A percentile compares a stretch with the other conserved stretches of the same genome.
Conservation (phyloP, 2,329 filamentous ascomycete genomes). For the Didymella arachidicola region DNA sequence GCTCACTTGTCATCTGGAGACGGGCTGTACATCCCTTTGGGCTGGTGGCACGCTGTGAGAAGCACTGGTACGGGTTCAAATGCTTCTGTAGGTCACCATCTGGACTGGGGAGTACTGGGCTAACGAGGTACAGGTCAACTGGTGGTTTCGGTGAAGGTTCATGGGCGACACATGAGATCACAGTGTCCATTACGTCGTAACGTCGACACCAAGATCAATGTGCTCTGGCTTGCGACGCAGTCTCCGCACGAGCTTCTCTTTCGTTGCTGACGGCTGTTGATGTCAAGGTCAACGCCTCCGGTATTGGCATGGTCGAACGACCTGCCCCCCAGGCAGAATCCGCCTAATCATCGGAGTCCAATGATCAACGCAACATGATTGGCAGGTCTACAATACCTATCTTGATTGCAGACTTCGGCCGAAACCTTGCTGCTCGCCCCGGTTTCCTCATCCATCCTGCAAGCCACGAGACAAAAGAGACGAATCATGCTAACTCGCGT, state of each 20-base stretch:
- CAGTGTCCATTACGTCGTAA: neutral
- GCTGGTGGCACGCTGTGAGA: slow-evolving; percentile 87
- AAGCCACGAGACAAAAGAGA: neutral
- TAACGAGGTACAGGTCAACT: slow-evolving; percentile 65
- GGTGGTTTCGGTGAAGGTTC: slow-evolving; percentile 74
- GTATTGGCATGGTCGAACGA: neutral
- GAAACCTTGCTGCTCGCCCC: slow-evolving; percentile 1
- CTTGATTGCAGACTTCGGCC: neutral
- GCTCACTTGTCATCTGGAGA: slow-evolving; percentile 69
- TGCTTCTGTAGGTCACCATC: slow-evolving; percentile 58
- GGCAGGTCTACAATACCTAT: neutral
- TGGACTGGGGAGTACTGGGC: slow-evolving; percentile 26
- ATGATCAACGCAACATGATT: neutral
- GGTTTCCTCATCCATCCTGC: slow-evolving; percentile 1
- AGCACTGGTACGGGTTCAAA: slow-evolving; percentile 66
- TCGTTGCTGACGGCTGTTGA: neutral
- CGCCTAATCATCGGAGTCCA: neutral
- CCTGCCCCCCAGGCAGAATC: neutral
- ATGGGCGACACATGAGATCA: neutral
- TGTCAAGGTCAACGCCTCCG: neutral
- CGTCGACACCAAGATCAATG: neutral
- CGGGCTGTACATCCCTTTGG: slow-evolving; percentile 78
- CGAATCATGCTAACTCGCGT: neutral
- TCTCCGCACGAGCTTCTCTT: too few relatives aligned
- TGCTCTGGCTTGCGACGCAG: neutral